Conservation (phyloP, 306 rosid species). For the Amphicarpaea edgeworthii region DNA sequence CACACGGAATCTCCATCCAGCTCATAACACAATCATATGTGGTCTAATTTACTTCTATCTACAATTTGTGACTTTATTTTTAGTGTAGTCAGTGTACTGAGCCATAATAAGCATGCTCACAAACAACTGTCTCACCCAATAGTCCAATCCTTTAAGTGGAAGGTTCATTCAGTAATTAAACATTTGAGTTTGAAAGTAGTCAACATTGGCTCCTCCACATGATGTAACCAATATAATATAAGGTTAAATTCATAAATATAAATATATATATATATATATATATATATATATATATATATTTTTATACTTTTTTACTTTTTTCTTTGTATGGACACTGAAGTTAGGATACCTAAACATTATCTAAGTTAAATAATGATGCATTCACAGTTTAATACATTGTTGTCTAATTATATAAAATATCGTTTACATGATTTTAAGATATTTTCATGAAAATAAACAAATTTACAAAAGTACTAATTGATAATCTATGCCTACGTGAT, state of each 20-base stretch:
- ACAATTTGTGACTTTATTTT: slow-evolving; percentile 4
- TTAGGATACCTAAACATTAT: no score
- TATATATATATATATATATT: no score
- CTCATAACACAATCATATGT: slow-evolving; percentile 58
- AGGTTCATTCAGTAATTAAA: not conserved
- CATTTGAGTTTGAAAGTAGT: not conserved
- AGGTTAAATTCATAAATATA: not conserved
- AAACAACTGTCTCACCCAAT: slow-evolving; percentile 32
- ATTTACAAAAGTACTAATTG: no score
- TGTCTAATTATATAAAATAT: no score
- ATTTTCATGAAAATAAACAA: no score
- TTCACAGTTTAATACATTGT: no score
- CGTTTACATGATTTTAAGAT: no score
- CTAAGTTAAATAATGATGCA: no score
- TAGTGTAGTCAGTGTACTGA: not conserved
- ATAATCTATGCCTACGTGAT: no score
- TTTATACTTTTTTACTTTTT: not conserved
- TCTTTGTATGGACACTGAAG: not conserved
- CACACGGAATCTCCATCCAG: slow-evolving; percentile 71
- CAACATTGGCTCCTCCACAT: not conserved
- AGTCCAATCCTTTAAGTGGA: not conserved
- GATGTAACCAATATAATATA: not conserved
- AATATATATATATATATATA: no score
- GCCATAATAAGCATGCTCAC: not conserved
- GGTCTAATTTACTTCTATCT: slow-evolving; percentile 30